A percentile compares a stretch with the other conserved stretches of the same genome.
phyloP scores from a whole-genome alignment of 2,329 filamentous ascomycete species.

The Sclerotinia trifoliorum region DNA sequence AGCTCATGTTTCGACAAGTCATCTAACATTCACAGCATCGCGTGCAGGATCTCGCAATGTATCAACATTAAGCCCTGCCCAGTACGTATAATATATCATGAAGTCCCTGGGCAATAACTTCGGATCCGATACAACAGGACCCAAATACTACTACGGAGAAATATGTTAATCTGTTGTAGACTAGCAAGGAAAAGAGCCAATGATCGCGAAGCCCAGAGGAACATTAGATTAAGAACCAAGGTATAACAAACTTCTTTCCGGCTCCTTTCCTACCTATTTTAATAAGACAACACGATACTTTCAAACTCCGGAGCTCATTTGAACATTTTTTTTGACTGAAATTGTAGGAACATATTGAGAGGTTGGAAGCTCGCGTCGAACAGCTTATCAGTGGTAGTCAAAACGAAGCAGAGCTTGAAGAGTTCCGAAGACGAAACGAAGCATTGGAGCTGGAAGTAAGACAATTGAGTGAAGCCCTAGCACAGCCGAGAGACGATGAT shows the following conservation, averaged over 20 bases:
- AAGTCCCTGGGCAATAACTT: not conserved
- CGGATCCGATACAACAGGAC: not conserved
- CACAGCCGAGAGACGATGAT: slow-evolving; percentile 23
- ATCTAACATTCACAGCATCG: slow-evolving; percentile 34
- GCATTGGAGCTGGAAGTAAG: slow-evolving; percentile 53
- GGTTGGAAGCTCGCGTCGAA: slow-evolving; percentile 70
- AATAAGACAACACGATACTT: not conserved
- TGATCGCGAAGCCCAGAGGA: slow-evolving; percentile 85
- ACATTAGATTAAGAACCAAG: slow-evolving; percentile 45
- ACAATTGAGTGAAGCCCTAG: slow-evolving; percentile 31
- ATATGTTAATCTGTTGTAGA: slow-evolving; percentile 68
- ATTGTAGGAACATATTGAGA: slow-evolving; percentile 67
- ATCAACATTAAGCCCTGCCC: slow-evolving; percentile 59
- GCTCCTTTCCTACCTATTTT: not conserved
- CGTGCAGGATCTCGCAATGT: slow-evolving; percentile 67
- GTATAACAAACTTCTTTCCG: slow-evolving; percentile 2
- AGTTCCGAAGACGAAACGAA: slow-evolving; percentile 52
- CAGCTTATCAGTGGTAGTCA: slow-evolving; percentile 59
- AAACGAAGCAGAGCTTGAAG: slow-evolving; percentile 47
- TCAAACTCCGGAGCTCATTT: not conserved
- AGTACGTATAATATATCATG: slow-evolving; percentile 14
- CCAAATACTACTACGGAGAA: not conserved
- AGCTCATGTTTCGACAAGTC: not conserved
- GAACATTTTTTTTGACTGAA: not conserved
- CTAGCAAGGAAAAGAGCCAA: slow-evolving; percentile 87